phyloP scores from a whole-genome alignment of 345 rosid genomes.

The Bruguiera sexangula region DNA sequence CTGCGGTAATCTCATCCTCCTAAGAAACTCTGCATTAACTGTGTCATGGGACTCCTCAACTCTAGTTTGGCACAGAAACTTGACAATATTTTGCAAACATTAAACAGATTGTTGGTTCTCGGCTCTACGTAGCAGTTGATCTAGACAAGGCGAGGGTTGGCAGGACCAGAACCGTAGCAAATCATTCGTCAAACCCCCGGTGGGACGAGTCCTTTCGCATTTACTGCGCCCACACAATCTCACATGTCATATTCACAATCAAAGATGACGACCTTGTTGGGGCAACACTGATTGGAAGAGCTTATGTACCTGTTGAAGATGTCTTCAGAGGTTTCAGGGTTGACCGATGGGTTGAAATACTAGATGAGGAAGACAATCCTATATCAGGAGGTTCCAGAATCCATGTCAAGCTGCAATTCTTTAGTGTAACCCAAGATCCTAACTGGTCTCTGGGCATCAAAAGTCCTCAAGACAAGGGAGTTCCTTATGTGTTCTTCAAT shows the following conservation, averaged over 20 bases:
- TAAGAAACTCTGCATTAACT: background rate
- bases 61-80: no score
- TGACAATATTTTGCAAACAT: background rate
- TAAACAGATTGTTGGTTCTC: constrained; percentile 39
- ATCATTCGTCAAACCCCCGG: constrained; percentile 27
- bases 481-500: constrained; percentile 51
- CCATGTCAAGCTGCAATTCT: constrained; percentile 46
- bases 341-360: constrained; percentile 43
- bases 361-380: constrained; percentile 33
- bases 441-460: constrained; percentile 64
- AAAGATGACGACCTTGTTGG: constrained; percentile 52
- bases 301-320: constrained; percentile 57
- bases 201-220: constrained; percentile 62
- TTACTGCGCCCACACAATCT: constrained; percentile 61
- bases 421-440: constrained; percentile 23
- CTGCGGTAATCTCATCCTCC: constrained; percentile 9
- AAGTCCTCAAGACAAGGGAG: constrained; percentile 35
- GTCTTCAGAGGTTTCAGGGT: constrained; percentile 31
- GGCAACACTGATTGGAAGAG: constrained; percentile 68
- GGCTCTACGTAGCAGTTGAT: constrained; percentile 65
- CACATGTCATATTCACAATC: constrained; percentile 52
- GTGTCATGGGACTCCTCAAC: no score
- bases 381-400: constrained; percentile 45
- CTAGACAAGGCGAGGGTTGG: constrained; percentile 69
- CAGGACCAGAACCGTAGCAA: constrained; percentile 46